Percentiles rank a stretch among this genome's conserved stretches.
phyloP scores from a whole-genome alignment of 148 eudicot genomes.

The Cornus controversa region DNA sequence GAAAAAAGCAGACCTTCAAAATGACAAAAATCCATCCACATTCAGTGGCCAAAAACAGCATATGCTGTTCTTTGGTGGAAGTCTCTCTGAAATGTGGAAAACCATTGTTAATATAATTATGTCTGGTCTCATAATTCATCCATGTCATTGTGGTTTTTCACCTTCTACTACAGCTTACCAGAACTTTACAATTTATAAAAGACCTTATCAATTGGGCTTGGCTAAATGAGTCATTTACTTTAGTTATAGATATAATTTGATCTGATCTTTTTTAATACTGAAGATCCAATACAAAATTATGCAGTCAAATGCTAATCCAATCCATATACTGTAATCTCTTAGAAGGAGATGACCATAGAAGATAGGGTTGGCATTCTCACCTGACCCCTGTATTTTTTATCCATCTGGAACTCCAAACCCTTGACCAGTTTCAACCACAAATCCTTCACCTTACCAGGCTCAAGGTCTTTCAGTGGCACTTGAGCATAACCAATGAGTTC shows the following conservation, averaged over 20 bases:
- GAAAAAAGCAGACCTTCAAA: not conserved
- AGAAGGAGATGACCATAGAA: not conserved
- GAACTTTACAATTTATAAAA: not conserved
- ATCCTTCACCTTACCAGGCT: constrained; percentile 77
- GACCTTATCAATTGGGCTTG: not conserved
- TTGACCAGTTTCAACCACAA: constrained; percentile 79
- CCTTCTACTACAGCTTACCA: not conserved
- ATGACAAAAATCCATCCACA: not conserved
- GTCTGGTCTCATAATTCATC: not conserved
- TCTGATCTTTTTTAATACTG: not conserved
- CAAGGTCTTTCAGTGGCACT: constrained; percentile 51
- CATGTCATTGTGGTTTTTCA: not conserved
- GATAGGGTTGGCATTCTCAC: constrained; percentile 29
- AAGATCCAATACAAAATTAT: not conserved
- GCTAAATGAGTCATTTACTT: not conserved
- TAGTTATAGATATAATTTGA: not conserved
- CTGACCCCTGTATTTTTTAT: constrained; percentile 75
- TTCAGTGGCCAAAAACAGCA: not conserved
- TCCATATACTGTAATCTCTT: not conserved
- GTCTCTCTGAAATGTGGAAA: not conserved
- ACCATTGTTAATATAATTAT: not conserved
- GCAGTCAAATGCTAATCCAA: not conserved
- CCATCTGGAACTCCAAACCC: constrained; percentile 72
- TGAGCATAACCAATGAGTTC: constrained; percentile 77
- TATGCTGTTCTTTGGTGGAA: not conserved